Conservation (phyloP, 2,329 filamentous ascomycete species). For the Monosporascus sp. region DNA sequence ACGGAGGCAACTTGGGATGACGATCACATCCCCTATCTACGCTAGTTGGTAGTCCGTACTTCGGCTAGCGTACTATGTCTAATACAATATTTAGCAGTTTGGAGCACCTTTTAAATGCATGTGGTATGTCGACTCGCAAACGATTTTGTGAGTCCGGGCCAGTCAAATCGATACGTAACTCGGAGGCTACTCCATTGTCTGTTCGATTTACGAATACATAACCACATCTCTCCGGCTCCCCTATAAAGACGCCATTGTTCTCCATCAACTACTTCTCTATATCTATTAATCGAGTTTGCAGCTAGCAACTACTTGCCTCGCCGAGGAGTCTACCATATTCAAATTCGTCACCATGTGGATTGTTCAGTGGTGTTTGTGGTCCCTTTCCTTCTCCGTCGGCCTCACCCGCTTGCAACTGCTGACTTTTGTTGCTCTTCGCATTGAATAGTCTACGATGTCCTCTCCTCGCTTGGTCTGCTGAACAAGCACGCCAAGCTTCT, state of each 20-base stretch:
- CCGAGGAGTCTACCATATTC: constrained; percentile 1
- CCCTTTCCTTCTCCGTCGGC: constrained; percentile 4
- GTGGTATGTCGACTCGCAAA: neutral
- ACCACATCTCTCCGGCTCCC: neutral
- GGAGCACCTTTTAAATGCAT: neutral
- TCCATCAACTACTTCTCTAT: constrained; percentile 1
- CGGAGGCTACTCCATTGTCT: neutral
- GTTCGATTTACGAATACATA: neutral
- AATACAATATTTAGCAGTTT: neutral
- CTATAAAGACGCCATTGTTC: neutral
- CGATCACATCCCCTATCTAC: too few relatives aligned
- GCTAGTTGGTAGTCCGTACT: too few relatives aligned
- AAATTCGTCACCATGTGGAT: constrained; percentile 69
- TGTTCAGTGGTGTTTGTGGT: constrained; percentile 82
- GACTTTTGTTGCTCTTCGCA: constrained; percentile 14
- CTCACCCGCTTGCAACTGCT: constrained; percentile 12
- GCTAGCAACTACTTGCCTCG: constrained; percentile 3
- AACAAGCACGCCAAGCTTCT: constrained; percentile 97
- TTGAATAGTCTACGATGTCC: constrained; percentile 74
- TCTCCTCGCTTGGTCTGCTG: constrained; percentile 78
- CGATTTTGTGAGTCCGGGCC: neutral
- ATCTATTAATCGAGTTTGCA: constrained; percentile 5
- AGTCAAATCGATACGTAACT: neutral
- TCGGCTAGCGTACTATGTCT: neutral
- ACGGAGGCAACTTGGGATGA: too few relatives aligned